These are phyloP conservation scores for Camellia japonica DNA, from an alignment of 148 eudicot species.

Conservation along the genomic window DNA sequence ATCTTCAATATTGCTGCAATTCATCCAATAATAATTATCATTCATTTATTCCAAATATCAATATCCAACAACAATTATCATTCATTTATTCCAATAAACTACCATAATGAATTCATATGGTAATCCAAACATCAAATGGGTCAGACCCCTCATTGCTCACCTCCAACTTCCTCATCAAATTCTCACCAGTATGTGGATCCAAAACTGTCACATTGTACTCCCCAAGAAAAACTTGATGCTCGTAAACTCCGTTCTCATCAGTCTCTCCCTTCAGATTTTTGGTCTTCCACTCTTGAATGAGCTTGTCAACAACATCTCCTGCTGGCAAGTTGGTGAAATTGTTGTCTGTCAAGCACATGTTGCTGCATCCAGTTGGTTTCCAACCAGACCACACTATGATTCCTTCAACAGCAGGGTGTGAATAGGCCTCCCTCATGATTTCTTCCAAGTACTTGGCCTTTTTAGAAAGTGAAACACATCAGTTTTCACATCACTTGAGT, in stretches of 20 bases:
- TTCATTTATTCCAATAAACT: too few species aligned
- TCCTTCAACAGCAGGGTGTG: conserved; percentile 65
- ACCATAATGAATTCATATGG: not conserved
- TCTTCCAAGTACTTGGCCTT: conserved; percentile 54
- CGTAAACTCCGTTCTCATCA: conserved; percentile 32
- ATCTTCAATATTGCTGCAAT: too few species aligned
- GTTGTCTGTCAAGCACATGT: conserved; percentile 50
- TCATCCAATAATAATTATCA: too few species aligned
- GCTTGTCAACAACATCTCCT: conserved; percentile 63
- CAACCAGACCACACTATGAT: conserved; percentile 67
- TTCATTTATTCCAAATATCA: too few species aligned
- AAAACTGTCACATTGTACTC: conserved; percentile 36
- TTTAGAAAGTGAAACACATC: not conserved
- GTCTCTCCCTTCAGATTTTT: conserved; percentile 24
- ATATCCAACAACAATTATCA: too few species aligned
- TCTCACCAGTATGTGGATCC: conserved; percentile 21
- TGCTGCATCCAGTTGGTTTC: conserved; percentile 35
- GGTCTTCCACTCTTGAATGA: conserved; percentile 40
- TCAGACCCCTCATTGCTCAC: not conserved
- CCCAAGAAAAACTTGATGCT: conserved; percentile 36
- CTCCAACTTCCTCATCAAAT: not conserved
- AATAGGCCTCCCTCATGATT: conserved; percentile 56
- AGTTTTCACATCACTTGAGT: too few species aligned
- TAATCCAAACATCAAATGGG: not conserved
- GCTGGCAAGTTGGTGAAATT: conserved; percentile 38